Evolutionary conservation across 148 eudicot species (phyloP).

Genomic region (Chenopodium formosanum): DNA sequence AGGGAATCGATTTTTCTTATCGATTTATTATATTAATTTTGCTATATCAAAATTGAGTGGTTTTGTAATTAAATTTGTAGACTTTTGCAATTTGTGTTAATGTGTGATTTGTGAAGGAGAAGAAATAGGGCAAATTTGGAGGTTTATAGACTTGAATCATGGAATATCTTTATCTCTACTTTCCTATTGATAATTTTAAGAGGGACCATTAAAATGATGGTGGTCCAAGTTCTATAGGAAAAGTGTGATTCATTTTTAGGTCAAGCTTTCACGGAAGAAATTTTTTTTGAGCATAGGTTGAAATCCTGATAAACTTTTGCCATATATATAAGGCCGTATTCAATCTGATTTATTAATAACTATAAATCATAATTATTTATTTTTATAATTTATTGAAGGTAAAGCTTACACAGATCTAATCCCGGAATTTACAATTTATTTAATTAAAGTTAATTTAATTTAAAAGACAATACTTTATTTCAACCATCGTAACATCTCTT

Average conservation of each 20-base stretch:
- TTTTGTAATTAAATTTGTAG: neutral
- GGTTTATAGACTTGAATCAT: neutral
- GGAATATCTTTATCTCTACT: neutral
- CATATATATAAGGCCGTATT: too few relatives aligned
- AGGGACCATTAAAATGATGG: slow-evolving; percentile 8
- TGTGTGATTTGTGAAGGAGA: neutral
- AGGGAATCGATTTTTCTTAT: slow-evolving; percentile 20
- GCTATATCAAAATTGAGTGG: slow-evolving; percentile 17
- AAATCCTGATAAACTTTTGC: too few relatives aligned
- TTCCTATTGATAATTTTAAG: neutral
- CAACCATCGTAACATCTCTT: too few relatives aligned
- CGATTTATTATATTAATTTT: neutral
- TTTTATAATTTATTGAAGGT: too few relatives aligned
- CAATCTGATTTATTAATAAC: too few relatives aligned
- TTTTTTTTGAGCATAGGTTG: too few relatives aligned
- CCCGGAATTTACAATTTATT: too few relatives aligned
- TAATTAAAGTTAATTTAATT: too few relatives aligned
- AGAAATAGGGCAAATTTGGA: neutral
- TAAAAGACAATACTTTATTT: too few relatives aligned
- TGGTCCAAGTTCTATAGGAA: neutral
- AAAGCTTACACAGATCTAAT: too few relatives aligned
- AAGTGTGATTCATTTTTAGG: neutral
- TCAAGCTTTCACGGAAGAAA: neutral
- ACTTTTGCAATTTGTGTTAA: slow-evolving; percentile 4
- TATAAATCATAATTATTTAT: too few relatives aligned